Evolutionary conservation across 129 eudicot species (phyloP).

Genomic region (Arctium minus): DNA sequence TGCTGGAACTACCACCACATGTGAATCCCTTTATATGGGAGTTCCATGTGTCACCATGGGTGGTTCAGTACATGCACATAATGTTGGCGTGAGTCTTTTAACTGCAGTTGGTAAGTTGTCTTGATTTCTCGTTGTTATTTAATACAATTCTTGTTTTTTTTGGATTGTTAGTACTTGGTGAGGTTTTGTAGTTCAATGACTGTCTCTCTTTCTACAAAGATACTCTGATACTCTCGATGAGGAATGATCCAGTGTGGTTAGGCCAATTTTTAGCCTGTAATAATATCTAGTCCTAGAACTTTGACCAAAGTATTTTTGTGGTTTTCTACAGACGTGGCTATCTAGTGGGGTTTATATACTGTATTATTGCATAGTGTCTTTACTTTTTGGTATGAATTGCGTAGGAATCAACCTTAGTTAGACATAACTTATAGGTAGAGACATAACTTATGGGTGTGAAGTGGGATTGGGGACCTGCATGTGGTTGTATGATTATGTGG

Average conservation of each 20-base stretch:
- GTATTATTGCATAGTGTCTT: background rate
- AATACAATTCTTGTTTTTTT: background rate
- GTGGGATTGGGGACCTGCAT: too few relatives aligned
- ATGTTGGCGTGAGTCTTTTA: slow-evolving; percentile 95
- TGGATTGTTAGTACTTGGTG: background rate
- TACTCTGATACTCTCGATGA: background rate
- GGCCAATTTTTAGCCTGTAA: background rate
- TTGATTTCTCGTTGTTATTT: background rate
- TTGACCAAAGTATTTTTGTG: background rate
- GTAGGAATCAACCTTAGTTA: background rate
- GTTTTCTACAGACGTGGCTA: too few relatives aligned
- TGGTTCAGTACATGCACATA: slow-evolving; percentile 89
- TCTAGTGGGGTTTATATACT: background rate
- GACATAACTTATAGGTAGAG: background rate
- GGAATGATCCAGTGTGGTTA: background rate
- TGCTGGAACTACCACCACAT: slow-evolving; percentile 97
- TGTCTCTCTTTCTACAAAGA: background rate
- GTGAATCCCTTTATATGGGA: slow-evolving; percentile 97
- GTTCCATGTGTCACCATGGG: slow-evolving; percentile 98
- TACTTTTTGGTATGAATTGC: background rate
- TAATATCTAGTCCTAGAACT: background rate
- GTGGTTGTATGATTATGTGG: too few relatives aligned
- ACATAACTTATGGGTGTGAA: too few relatives aligned
- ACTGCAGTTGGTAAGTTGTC: slow-evolving; percentile 69
- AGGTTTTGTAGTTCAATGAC: background rate